Conservation (phyloP, 2,329 filamentous ascomycete genomes). For the Arthrobotrys musiformis region DNA sequence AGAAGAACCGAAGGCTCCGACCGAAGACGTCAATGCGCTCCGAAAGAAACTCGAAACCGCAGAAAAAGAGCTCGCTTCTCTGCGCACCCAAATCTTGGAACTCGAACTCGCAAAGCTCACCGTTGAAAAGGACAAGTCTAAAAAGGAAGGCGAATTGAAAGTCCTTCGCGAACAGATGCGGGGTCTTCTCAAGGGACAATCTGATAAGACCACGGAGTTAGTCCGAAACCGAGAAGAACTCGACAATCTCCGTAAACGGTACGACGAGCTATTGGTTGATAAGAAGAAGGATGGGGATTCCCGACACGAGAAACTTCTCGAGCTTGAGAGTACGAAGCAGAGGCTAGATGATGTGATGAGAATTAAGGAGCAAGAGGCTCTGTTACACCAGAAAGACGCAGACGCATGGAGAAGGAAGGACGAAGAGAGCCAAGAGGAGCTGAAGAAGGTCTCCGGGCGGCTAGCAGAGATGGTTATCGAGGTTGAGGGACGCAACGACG, state of each 20-base stretch:
- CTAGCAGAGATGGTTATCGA: constrained; percentile 51
- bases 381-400: constrained; percentile 43
- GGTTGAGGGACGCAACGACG: constrained; percentile 34
- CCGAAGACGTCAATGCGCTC: constrained; percentile 32
- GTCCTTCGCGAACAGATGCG: constrained; percentile 43
- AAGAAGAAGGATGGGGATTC: constrained; percentile 46
- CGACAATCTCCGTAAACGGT: constrained; percentile 34
- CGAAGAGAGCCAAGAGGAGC: constrained; percentile 42
- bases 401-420: constrained; percentile 46
- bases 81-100: constrained; percentile 21
- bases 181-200: constrained; percentile 16
- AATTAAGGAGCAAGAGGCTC: constrained; percentile 47
- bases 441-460: constrained; percentile 43
- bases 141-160: constrained; percentile 42
- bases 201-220: constrained; percentile 20
- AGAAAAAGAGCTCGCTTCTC: constrained; percentile 4
- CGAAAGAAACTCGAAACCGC: constrained; percentile 21
- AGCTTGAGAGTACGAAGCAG: constrained; percentile 39
- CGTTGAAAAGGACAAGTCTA: constrained; percentile 28
- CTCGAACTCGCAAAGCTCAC: constrained; percentile 22
- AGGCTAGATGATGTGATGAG: constrained; percentile 41
- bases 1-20: neutral
- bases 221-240: constrained; percentile 34
- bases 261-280: constrained; percentile 40
- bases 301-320: constrained; percentile 41